Evolutionary conservation across 2,329 filamentous ascomycete genomes (phyloP).

Genomic region (Penicillium sp.): DNA sequence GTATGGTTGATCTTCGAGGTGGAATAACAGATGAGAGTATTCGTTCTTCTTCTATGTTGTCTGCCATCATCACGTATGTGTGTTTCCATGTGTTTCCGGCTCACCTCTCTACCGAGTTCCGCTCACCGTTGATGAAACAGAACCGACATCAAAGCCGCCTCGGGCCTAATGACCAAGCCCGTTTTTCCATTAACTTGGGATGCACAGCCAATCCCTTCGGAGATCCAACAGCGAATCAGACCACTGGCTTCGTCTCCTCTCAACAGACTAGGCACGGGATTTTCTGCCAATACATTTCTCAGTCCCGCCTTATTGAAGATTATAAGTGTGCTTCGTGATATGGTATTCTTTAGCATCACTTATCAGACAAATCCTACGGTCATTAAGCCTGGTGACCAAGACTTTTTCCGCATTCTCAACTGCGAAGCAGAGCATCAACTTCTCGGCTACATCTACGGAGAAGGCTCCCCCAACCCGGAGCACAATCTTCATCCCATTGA

Average conservation of each 20-base stretch:
- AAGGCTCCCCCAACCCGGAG: background rate
- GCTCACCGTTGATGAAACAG: conserved; percentile 20
- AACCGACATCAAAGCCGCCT: conserved; percentile 37
- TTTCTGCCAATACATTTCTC: conserved; percentile 31
- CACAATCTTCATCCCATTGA: conserved; percentile 30
- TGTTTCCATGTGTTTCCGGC: conserved; percentile 7
- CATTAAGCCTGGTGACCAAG: conserved; percentile 30
- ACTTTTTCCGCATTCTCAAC: conserved; percentile 35
- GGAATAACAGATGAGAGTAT: conserved; percentile 31
- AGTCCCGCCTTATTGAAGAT: conserved; percentile 30
- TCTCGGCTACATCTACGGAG: conserved; percentile 37
- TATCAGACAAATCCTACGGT: conserved; percentile 22
- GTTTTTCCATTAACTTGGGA: conserved; percentile 38
- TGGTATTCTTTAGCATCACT: conserved; percentile 36
- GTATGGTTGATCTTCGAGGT: conserved; percentile 41
- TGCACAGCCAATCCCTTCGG: conserved; percentile 30
- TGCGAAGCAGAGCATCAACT: conserved; percentile 41
- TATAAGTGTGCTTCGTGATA: conserved; percentile 30
- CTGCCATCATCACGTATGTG: conserved; percentile 33
- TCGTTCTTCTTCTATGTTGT: conserved; percentile 25
- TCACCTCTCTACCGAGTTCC: background rate
- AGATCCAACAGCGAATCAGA: conserved; percentile 30
- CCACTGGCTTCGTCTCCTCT: conserved; percentile 29
- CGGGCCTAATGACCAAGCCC: conserved; percentile 36
- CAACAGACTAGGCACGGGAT: conserved; percentile 27